A percentile compares a stretch with the other conserved stretches of the same genome.
Conservation (phyloP, 2,329 filamentous ascomycete genomes). For the Torrubiella hemipterigena region DNA sequence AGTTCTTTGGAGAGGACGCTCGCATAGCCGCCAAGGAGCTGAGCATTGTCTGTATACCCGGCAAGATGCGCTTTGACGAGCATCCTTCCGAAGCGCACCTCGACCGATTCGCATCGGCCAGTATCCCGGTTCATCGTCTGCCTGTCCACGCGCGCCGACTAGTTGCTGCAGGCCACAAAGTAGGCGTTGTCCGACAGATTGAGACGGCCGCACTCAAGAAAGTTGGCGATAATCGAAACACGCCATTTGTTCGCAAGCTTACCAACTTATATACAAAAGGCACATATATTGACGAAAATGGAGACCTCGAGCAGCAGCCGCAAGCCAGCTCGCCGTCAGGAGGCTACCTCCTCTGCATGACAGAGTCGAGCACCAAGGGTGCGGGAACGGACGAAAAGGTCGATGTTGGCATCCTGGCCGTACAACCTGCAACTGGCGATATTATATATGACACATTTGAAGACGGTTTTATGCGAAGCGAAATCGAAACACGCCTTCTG, state of each 20-base stretch:
- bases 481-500: slow-evolving; percentile 87
- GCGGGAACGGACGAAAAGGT: slow-evolving; percentile 88
- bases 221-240: slow-evolving; percentile 84
- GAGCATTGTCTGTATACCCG: slow-evolving; percentile 91
- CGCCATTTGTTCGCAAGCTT: slow-evolving; percentile 82
- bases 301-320: slow-evolving; percentile 51
- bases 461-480: slow-evolving; percentile 93
- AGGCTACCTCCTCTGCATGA: slow-evolving; percentile 93
- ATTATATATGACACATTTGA: slow-evolving; percentile 94
- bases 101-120: slow-evolving; percentile 86
- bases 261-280: slow-evolving; percentile 97
- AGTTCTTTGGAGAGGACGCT: slow-evolving; percentile 94
- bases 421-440: slow-evolving; percentile 90
- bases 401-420: slow-evolving; percentile 80
- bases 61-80: slow-evolving; percentile 89
- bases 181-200: slow-evolving; percentile 86
- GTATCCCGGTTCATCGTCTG: slow-evolving; percentile 83
- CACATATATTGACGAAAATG: slow-evolving; percentile 90
- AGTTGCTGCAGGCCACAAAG: slow-evolving; percentile 86
- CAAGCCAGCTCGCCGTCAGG: slow-evolving; percentile 41
- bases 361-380: slow-evolving; percentile 68
- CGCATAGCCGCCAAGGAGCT: slow-evolving; percentile 79
- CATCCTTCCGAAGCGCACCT: slow-evolving; percentile 86
- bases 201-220: slow-evolving; percentile 96
- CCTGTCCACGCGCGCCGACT: slow-evolving; percentile 91